These are phyloP conservation scores for Thalia dealbata DNA, from an alignment of 176 grass and related monocot species.

Conservation along the genomic window DNA sequence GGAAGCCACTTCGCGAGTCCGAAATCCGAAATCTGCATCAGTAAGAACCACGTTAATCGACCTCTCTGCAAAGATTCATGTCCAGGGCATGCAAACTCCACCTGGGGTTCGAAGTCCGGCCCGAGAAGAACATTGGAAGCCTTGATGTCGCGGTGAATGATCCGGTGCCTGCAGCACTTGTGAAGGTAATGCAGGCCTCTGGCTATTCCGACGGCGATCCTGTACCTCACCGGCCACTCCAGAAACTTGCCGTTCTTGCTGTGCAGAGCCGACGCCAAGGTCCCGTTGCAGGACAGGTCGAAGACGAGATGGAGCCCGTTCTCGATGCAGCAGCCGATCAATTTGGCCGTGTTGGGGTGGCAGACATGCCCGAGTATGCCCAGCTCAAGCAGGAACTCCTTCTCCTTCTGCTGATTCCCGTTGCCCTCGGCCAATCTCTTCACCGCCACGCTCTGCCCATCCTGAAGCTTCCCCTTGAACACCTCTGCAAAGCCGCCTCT, in stretches of 20 bases:
- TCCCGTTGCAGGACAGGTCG: slow-evolving; percentile 60
- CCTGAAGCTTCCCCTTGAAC: slow-evolving; percentile 47
- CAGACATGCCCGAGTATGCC: slow-evolving; percentile 84
- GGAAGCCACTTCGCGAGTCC: slow-evolving; percentile 96
- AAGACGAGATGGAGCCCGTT: slow-evolving; percentile 77
- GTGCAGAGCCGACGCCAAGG: slow-evolving; percentile 60
- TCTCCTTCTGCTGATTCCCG: slow-evolving; percentile 64
- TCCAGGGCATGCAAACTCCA: no score
- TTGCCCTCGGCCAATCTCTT: slow-evolving; percentile 72
- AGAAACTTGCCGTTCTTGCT: slow-evolving; percentile 43
- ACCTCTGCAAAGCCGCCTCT: slow-evolving; percentile 93
- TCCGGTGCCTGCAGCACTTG: slow-evolving; percentile 69
- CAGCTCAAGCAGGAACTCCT: slow-evolving; percentile 69
- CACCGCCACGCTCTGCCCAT: slow-evolving; percentile 65
- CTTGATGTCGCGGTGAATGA: slow-evolving; percentile 96
- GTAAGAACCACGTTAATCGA: background rate
- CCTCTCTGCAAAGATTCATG: background rate
- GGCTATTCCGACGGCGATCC: slow-evolving; percentile 66
- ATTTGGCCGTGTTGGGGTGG: slow-evolving; percentile 78
- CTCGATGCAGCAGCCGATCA: slow-evolving; percentile 83
- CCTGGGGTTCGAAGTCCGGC: slow-evolving; percentile 82
- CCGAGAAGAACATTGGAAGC: slow-evolving; percentile 71
- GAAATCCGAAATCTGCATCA: slow-evolving; percentile 78
- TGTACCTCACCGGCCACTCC: slow-evolving; percentile 66
- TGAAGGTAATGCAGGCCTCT: slow-evolving; percentile 87